These are phyloP conservation scores for Boletus bicolor DNA, from an alignment of 768 basidiomycete genomes.

Conservation along the genomic window DNA sequence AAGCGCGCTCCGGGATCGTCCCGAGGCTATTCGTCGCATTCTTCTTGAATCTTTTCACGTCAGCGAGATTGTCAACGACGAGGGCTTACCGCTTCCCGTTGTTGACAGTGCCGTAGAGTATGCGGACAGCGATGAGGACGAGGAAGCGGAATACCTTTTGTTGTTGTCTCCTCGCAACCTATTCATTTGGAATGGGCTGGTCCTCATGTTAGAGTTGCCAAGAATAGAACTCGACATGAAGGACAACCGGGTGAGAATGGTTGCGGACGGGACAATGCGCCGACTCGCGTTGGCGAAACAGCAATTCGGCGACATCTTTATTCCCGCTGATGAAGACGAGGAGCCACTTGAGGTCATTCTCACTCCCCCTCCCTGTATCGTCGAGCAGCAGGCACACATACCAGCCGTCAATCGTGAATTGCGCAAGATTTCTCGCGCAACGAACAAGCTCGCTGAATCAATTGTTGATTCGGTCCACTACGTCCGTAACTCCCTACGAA, in stretches of 20 bases:
- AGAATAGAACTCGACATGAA: conserved; percentile 78
- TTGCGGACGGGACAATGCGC: conserved; percentile 84
- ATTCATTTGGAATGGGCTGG: conserved; percentile 91
- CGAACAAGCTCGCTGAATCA: conserved; percentile 86
- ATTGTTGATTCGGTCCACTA: conserved; percentile 91
- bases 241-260: conserved; percentile 85
- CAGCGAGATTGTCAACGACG: conserved; percentile 53
- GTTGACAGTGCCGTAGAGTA: conserved; percentile 38
- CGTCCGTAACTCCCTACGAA: conserved; percentile 65
- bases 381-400: conserved; percentile 87
- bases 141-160: conserved; percentile 72
- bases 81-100: conserved; percentile 43
- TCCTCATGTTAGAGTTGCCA: conserved; percentile 73
- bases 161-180: conserved; percentile 79
- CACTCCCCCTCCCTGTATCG: conserved; percentile 46
- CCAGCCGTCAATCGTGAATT: conserved; percentile 87
- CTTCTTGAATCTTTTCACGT: conserved; percentile 84
- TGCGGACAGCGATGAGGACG: conserved; percentile 50
- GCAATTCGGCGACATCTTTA: conserved; percentile 64
- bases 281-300: conserved; percentile 76
- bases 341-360: conserved; percentile 44
- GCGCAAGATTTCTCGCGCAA: conserved; percentile 85
- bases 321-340: conserved; percentile 63
- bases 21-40: conserved; percentile 74
- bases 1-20: conserved; percentile 67